Evolutionary conservation across 495 filamentous ascomycete genomes (phyloP).

Genomic region (Hypoxylon perforatum): DNA sequence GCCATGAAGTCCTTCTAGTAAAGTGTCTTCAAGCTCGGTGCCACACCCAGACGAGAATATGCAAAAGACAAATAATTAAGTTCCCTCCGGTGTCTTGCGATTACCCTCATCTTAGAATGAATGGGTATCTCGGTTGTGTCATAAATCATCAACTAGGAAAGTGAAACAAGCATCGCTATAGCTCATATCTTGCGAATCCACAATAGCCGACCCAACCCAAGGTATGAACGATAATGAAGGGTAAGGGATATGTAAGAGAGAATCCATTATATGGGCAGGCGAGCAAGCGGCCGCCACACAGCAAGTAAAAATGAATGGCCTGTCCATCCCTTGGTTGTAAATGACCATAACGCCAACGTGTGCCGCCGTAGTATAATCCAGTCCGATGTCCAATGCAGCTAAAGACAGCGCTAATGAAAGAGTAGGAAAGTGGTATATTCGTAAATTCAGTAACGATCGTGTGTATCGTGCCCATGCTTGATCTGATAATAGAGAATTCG

Average conservation of each 20-base stretch:
- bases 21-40: constrained; percentile 11
- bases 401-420: constrained; percentile 13
- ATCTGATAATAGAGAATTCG: constrained; percentile 33
- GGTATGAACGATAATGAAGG: constrained; percentile 1
- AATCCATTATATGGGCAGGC: not conserved
- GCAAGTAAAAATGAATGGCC: constrained; percentile 22
- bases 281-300: constrained; percentile 26
- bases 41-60: constrained; percentile 27
- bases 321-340: constrained; percentile 9
- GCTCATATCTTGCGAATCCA: constrained; percentile 35
- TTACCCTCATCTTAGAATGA: constrained; percentile 51
- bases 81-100: constrained; percentile 43
- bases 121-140: constrained; percentile 47
- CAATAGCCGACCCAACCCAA: constrained; percentile 20
- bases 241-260: constrained; percentile 17
- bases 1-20: not conserved
- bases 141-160: constrained; percentile 46
- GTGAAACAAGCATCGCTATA: constrained; percentile 33
- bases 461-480: constrained; percentile 34
- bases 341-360: constrained; percentile 37
- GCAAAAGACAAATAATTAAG: constrained; percentile 41
- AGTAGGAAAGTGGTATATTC: constrained; percentile 38
- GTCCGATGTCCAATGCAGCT: constrained; percentile 35
- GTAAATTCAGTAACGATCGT: constrained; percentile 35
- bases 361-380: constrained; percentile 37